These are phyloP conservation scores for Coniferiporia sulphurascens DNA, from an alignment of 1,284 basidiomycete species.

Conservation along the genomic window DNA sequence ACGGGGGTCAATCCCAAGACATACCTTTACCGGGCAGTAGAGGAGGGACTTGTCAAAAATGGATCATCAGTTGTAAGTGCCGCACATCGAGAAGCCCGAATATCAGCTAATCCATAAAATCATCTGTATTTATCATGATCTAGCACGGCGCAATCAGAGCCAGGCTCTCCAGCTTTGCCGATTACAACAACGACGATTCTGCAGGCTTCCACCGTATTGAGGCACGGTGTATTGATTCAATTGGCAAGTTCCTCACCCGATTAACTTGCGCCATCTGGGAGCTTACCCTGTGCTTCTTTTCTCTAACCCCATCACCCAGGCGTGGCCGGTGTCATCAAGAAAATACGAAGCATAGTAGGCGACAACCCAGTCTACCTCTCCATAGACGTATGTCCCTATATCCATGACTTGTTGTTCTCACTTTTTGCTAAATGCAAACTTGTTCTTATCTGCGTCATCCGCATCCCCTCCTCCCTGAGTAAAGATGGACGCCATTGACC, in stretches of 20 bases:
- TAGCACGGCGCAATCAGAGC: conserved; percentile 79
- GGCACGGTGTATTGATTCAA: conserved; percentile 70
- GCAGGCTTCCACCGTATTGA: conserved; percentile 69
- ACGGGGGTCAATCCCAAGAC: conserved; percentile 72
- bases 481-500: conserved; percentile 71
- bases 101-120: too few relatives aligned
- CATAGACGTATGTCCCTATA: conserved; percentile 50
- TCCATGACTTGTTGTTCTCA: too few relatives aligned
- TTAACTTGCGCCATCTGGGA: not conserved
- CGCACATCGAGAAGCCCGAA: too few relatives aligned
- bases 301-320: conserved; percentile 34
- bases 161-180: conserved; percentile 63
- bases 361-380: conserved; percentile 66
- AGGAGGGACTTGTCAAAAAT: conserved; percentile 70
- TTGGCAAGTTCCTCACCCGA: conserved; percentile 39
- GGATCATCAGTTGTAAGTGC: conserved; percentile 78
- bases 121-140: too few relatives aligned
- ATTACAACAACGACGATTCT: conserved; percentile 64
- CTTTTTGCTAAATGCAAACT: too few relatives aligned
- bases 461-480: not conserved
- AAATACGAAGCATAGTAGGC: conserved; percentile 66
- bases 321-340: conserved; percentile 62
- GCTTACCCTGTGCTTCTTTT: not conserved
- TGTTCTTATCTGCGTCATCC: not conserved
- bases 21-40: conserved; percentile 74